Base-by-base conservation (phyloP, 2,329 filamentous ascomycete species). In the Conoideocrella luteorostrata region DNA sequence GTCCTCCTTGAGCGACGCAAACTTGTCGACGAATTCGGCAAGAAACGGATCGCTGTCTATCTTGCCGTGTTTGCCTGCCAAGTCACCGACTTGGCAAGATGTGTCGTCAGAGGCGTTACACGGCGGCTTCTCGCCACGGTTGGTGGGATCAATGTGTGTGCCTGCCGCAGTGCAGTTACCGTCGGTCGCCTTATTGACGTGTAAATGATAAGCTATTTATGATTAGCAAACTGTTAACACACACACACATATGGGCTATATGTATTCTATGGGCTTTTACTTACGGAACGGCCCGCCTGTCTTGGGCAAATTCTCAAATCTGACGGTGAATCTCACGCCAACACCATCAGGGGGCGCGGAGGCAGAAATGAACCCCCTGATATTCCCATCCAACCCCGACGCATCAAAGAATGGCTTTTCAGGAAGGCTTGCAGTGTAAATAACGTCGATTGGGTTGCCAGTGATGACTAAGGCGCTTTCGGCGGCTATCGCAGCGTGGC, bases 71-170 rank as follows among this genome's bases (percentile, higher is more conserved):
- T 91, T 91, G 57, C 86, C 86, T 52, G 78, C 75, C 44, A 90
- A 69, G 60, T 91, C 86, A 51, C 87, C 86, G 9, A 86, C 78
- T 63, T 91, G 79, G 68, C 86, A 93, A 10, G 77, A 80, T 48
- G 75, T 63, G 9, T 81, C 81, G 9, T 66, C 57, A 10, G 58
- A 53, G 11, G 65, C 33, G 56, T 88, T 70, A 64, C 86, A 91
- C 5, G 73, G 54, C 5, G 80, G 70, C 3, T 64, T 64, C 56
- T 88, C 78, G 50, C 78, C 79, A 39, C 84, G 81, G 43, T 71
- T 59, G 61, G 73, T 86, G 18, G 86, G 86, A 56, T 90, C 84
- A 12, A 88, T 74, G 57, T 91, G 86, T 3, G 69, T 76, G 3
- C 77, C 69, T 2, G 86, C 82, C 5, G 64, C 62, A 39, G 77